Evolutionary conservation across 2,329 filamentous ascomycete species (phyloP), one percentile per base, ranked within the genome.

Genomic region (Aspergillus awamori): DNA sequence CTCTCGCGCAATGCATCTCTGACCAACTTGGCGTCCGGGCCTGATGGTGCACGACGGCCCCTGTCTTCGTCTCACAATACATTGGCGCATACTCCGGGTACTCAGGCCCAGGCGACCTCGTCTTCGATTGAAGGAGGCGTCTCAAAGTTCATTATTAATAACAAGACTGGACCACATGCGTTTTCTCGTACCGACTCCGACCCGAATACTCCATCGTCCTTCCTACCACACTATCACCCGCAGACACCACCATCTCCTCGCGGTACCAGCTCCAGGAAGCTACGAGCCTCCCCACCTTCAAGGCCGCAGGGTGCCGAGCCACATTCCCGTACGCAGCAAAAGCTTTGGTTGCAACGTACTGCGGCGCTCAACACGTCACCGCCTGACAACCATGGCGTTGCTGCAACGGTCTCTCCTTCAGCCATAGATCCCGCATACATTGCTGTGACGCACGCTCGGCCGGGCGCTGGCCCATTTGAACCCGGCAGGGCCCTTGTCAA

Each of bases 61-160:
- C 67, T 73, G 15, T 70, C 74, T 17, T 70, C 71, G 4, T 69
- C 74, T 7, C 73, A 70, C 17, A 65, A 70, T 20, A 64, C 64
- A 6, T 55, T 72, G 45, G 65, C 69, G 8, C 70, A 65, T 60
- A 70, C 69, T 17, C 68, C 74, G n/a, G 65, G 68, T 5, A 72
- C 61, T n/a, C 68, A 74, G 15, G 67, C 74, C 8, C 70, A 76
- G n/a, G 74, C 72, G 15, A 76, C 75, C 17, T 80, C 80, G n/a
- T 80, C 79, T 2, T 81, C 80, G n/a, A 77, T 78, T 36, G 80
- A 81, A 67, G 78, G 77, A 5, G 79, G 79, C 4, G 78, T 82
- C 11, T 81, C 80, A 2, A 74, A 76, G 51, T 82, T 82, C 60
- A 77, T 82, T 36, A 68, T 73, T 38, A 73, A 74, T 59, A 72